Evolutionary conservation across 2,329 filamentous ascomycete species (phyloP).

Genomic region (Penicillium freii): DNA sequence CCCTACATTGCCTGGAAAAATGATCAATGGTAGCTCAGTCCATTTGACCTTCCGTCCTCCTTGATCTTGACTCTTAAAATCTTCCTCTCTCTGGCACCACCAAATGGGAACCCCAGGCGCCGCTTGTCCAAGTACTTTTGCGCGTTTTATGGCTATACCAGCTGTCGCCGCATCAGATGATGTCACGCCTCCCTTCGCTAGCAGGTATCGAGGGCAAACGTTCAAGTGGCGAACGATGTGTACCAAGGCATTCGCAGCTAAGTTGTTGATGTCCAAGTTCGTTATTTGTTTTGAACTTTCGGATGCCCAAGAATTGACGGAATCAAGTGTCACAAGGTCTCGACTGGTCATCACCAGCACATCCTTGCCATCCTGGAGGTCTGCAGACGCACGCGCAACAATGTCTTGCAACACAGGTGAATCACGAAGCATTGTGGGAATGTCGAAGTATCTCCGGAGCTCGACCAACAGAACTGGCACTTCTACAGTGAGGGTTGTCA

Average conservation of each 20-base stretch:
- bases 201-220: not conserved
- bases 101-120: not conserved
- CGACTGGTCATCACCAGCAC: conserved; percentile 2
- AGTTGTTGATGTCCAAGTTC: conserved; percentile 1
- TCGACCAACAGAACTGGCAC: not conserved
- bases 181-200: not conserved
- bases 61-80: not conserved
- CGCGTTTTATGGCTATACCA: not conserved
- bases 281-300: not conserved
- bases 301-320: not conserved
- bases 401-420: not conserved
- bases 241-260: not conserved
- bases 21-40: not conserved
- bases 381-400: not conserved
- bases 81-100: not conserved
- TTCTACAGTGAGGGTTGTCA: not conserved
- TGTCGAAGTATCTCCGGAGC: not conserved
- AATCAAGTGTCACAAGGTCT: not conserved
- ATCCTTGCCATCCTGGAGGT: not conserved
- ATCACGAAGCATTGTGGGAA: not conserved
- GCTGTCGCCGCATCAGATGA: not conserved
- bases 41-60: not conserved
- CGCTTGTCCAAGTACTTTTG: not conserved
- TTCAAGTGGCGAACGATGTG: not conserved
- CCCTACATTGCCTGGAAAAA: not conserved